These are phyloP conservation scores for Dryas octopetala DNA, from an alignment of 306 rosid genomes.

Conservation along the genomic window DNA sequence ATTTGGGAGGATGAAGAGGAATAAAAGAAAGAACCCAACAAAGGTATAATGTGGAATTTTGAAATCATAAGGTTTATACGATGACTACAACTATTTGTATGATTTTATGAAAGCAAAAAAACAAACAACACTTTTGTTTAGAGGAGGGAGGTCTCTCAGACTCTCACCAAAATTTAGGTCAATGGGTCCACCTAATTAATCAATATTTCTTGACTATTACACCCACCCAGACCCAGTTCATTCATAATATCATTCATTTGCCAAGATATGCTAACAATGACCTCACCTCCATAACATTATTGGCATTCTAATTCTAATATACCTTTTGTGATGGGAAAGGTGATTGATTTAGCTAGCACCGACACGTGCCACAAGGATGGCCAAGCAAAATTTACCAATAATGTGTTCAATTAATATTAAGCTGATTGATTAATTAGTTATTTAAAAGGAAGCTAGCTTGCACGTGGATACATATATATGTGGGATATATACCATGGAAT, in stretches of 20 bases:
- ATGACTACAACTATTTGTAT: constrained; percentile 35
- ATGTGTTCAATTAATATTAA: not conserved
- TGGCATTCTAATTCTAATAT: not conserved
- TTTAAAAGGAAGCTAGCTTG: too few species aligned
- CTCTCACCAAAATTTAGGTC: constrained; percentile 33
- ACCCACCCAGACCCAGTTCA: constrained; percentile 35
- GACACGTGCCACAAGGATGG: constrained; percentile 4
- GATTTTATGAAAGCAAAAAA: constrained; percentile 54
- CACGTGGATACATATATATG: not conserved
- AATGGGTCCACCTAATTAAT: constrained; percentile 62
- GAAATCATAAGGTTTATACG: constrained; percentile 30
- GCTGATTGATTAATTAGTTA: too few species aligned
- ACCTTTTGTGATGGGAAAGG: too few species aligned
- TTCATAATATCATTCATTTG: constrained; percentile 21
- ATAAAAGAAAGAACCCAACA: constrained; percentile 42
- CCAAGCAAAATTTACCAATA: not conserved
- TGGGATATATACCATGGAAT: not conserved
- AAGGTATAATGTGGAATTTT: constrained; percentile 31
- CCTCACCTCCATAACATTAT: not conserved
- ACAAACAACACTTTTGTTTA: constrained; percentile 38
- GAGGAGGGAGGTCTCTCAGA: too few species aligned
- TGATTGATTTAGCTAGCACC: not conserved
- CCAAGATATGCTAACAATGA: not conserved
- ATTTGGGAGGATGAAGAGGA: constrained; percentile 60
- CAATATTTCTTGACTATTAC: constrained; percentile 51